Evolutionary conservation across 805 yeast species (phyloP).

Genomic region (Scheffersomyces coipomensis): DNA sequence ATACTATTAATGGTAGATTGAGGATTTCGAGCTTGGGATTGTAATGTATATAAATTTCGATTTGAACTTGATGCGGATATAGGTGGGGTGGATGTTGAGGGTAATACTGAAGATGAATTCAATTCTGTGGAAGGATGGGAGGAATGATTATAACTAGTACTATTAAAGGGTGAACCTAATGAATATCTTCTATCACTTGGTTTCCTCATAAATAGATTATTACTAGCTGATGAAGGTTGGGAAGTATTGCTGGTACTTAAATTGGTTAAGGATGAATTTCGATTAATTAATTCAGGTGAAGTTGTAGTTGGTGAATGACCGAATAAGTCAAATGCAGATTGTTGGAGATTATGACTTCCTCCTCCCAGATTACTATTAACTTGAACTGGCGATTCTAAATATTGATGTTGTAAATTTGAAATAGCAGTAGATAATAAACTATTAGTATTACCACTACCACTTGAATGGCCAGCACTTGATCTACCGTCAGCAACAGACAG

Average conservation of each 20-base stretch:
- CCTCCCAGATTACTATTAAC: background rate
- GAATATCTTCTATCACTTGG: background rate
- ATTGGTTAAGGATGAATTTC: background rate
- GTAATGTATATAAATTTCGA: background rate
- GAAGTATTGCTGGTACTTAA: background rate
- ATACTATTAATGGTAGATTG: background rate
- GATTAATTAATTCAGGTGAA: constrained; percentile 2
- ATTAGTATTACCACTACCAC: background rate
- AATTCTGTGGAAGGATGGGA: too few relatives aligned
- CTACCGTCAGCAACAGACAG: background rate
- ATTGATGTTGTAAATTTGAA: background rate
- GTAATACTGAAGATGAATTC: too few relatives aligned
- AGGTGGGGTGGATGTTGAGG: too few relatives aligned
- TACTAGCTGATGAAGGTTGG: background rate
- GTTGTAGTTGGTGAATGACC: too few relatives aligned
- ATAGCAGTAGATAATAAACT: background rate
- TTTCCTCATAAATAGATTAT: background rate
- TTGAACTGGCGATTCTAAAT: background rate
- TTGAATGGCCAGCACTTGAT: background rate
- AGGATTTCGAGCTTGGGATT: background rate
- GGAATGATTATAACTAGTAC: too few relatives aligned
- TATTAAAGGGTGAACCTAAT: background rate
- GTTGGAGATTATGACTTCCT: background rate
- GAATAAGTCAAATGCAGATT: background rate
- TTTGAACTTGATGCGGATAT: too few relatives aligned